phyloP scores from a whole-genome alignment of 176 grass and related monocot species.

The Oryza glumipatula region DNA sequence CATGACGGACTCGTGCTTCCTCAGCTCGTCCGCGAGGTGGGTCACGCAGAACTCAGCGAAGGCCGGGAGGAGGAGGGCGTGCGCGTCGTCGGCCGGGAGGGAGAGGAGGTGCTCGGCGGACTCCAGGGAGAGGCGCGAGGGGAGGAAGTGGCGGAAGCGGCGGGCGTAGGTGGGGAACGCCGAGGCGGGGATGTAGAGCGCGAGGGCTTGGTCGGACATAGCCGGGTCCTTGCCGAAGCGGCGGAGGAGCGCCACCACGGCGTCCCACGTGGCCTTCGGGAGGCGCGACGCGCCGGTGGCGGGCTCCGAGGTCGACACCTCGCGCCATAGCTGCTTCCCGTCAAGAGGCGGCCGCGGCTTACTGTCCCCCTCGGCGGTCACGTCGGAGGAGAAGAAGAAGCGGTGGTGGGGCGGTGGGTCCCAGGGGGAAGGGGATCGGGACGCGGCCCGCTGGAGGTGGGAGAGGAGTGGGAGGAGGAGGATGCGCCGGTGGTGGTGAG shows the following conservation, averaged over 20 bases:
- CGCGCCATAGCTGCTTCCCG: conserved; percentile 58
- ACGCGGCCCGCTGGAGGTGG: conserved; percentile 28
- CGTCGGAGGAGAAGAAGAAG: conserved; percentile 45
- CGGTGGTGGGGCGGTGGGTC: conserved; percentile 15
- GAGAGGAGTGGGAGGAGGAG: conserved; percentile 39
- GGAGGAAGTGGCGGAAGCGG: conserved; percentile 67
- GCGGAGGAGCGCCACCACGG: conserved; percentile 49
- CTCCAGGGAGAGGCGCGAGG: conserved; percentile 47
- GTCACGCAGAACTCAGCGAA: conserved; percentile 76
- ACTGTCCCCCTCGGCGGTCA: neutral
- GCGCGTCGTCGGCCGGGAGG: conserved; percentile 44
- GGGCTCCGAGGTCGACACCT: conserved; percentile 48
- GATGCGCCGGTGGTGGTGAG: conserved; percentile 1
- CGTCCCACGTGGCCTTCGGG: conserved; percentile 61
- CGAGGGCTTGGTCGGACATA: conserved; percentile 80
- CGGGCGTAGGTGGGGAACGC: conserved; percentile 55
- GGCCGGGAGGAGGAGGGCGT: conserved; percentile 74
- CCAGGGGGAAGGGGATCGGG: conserved; percentile 37
- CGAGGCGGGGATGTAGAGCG: conserved; percentile 74
- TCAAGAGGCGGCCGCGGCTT: conserved; percentile 41
- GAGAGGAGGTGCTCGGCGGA: conserved; percentile 46
- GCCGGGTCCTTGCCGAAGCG: conserved; percentile 68
- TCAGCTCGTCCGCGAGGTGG: conserved; percentile 59
- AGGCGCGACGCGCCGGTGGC: conserved; percentile 38
- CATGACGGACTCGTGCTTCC: conserved; percentile 53